Evolutionary conservation across 2,329 filamentous ascomycete species (phyloP).

Genomic region (Thermochaetoides dissita): DNA sequence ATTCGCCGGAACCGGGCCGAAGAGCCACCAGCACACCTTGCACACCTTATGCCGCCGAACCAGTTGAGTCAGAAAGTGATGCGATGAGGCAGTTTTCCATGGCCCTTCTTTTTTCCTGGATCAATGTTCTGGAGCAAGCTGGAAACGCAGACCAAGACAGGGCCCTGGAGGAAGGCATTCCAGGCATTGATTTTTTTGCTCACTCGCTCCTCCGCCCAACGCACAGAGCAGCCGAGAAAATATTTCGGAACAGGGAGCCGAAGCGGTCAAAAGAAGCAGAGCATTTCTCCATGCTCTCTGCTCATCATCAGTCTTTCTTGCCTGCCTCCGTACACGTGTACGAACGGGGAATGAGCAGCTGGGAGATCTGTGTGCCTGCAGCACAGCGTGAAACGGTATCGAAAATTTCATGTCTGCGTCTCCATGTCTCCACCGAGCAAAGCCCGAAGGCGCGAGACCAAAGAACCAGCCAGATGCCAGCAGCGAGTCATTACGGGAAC

Average conservation of each 20-base stretch:
- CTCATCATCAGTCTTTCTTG: too few relatives aligned
- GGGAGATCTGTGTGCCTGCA: too few relatives aligned
- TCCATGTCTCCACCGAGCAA: conserved; percentile 5
- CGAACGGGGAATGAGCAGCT: too few relatives aligned
- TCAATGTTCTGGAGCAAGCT: background rate
- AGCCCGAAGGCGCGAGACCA: conserved; percentile 9
- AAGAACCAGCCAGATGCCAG: conserved; percentile 1
- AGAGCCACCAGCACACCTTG: conserved; percentile 5
- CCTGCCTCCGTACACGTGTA: too few relatives aligned
- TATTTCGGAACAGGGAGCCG: conserved; percentile 1
- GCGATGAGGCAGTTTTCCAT: background rate
- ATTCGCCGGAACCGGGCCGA: conserved; percentile 7
- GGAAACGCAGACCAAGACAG: background rate
- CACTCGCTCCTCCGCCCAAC: background rate
- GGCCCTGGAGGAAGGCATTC: background rate
- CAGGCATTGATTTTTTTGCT: conserved; percentile 1
- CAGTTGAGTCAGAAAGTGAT: conserved; percentile 5
- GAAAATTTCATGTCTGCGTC: conserved; percentile 3
- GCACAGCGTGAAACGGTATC: too few relatives aligned
- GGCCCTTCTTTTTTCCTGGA: background rate
- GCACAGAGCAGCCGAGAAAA: conserved; percentile 7
- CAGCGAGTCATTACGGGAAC: conserved; percentile 11
- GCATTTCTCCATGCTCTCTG: background rate
- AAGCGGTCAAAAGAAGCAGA: background rate
- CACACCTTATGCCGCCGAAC: conserved; percentile 1